Evolutionary conservation across 306 rosid species (phyloP).

Genomic region (Vigna hirtella): DNA sequence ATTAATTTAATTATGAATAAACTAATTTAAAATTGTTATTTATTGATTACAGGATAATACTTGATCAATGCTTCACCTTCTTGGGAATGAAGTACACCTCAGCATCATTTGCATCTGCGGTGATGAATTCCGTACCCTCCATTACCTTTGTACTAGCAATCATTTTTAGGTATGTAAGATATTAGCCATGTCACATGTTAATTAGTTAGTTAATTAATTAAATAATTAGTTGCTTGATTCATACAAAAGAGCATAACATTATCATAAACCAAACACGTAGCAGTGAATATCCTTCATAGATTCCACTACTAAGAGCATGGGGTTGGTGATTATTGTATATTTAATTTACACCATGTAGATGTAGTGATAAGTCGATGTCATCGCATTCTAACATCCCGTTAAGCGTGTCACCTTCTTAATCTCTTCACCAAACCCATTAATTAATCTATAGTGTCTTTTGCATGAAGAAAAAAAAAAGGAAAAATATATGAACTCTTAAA

Average conservation of each 20-base stretch:
- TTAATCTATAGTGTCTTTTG: neutral
- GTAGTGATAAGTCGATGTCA: constrained; percentile 30
- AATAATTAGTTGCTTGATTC: neutral
- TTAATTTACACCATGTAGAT: neutral
- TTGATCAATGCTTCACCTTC: constrained; percentile 53
- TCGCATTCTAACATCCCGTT: constrained; percentile 16
- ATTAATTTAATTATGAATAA: neutral
- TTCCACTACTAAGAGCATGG: constrained; percentile 32
- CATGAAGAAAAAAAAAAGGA: too few species aligned
- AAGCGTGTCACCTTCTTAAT: constrained; percentile 2
- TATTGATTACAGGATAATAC: constrained; percentile 44
- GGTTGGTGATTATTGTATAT: constrained; percentile 14
- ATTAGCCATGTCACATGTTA: neutral
- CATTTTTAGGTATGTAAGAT: constrained; percentile 41
- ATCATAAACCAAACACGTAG: constrained; percentile 5
- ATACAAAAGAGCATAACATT: neutral
- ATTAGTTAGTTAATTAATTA: neutral
- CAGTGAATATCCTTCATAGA: constrained; percentile 45
- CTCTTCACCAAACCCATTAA: constrained; percentile 9
- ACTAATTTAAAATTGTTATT: neutral
- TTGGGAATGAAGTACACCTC: constrained; percentile 48
- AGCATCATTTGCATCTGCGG: constrained; percentile 55
- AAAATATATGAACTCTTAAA: too few species aligned
- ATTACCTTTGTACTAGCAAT: constrained; percentile 52
- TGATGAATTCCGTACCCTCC: constrained; percentile 50